Base-by-base conservation (phyloP, 805 yeast species). In the Yarrowia sp. region DNA sequence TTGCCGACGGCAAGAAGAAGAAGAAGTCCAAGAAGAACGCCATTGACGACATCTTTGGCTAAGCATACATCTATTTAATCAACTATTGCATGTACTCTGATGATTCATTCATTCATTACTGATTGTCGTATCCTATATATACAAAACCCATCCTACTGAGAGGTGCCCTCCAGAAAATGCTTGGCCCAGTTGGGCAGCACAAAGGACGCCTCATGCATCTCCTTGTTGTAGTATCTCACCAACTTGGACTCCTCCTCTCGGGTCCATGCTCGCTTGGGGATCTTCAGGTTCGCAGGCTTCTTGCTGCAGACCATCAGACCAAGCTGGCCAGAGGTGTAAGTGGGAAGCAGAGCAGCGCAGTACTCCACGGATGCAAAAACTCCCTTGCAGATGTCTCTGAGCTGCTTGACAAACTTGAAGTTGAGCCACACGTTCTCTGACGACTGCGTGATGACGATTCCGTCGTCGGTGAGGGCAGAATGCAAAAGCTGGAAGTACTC, bases 241-340 rank as follows among this genome's bases (percentile, higher is more conserved):
- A 87, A 73, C 73, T 84, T 77, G 24, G 72, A 75, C 72, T 88
- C 96, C 65, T 83, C 81, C 63, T 81, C 86, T 46, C 78, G 81
- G 60, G 83, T 73, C 74, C 88, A 76, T 31, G 80, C 77, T 74
- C 97, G 84, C 65, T 82, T 67, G 53, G 98, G 97, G 66, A 75
- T 78, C 69, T 76, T 80, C 63, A 93, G 87, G 66, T 86, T 78
- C 55, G 86, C 84, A 24, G 74, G 68, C 14, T 82, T 72, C 79
- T 91, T 93, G 66, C 87, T 82, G 75, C 97, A 92, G 64, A 93
- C 92, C 97, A 93, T 90, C 78, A 94, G 90, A n/a, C 98, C 99
- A 71, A 93, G 87, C 74, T 91, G 96, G 66, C 99, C 99, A 18
- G 97, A 86, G 66, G 99, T 97, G 72, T 93, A 93, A 63, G 98